Conservation (phyloP, 129 eudicot species). For the Helianthus annuus region HanXRQr2.0-SUNRISE NC_035448.2:45969973-45970472, state of each 20-base stretch:
- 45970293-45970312: constrained; percentile 54
- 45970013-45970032: constrained; percentile 37
- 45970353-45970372: constrained; percentile 71
- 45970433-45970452: no score
- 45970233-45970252: constrained; percentile 79
- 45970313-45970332: constrained; percentile 50
- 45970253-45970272: constrained; percentile 79
- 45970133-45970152: no score
- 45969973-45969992: constrained; percentile 53
- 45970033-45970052: constrained; percentile 55
- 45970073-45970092: constrained; percentile 57
- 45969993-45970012: constrained; percentile 28
- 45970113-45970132: neutral
- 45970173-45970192: constrained; percentile 76
- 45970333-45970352: constrained; percentile 48
- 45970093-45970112: constrained; percentile 39
- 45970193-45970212: constrained; percentile 66
- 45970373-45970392: constrained; percentile 62
- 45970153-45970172: constrained; percentile 53
- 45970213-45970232: constrained; percentile 74
- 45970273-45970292: constrained; percentile 80
- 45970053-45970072: constrained; percentile 46
- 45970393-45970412: constrained; percentile 36
- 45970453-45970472: constrained; percentile 52
- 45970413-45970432: no score